phyloP scores from a whole-genome alignment of 768 basidiomycete genomes.

The Albatrellus ellisii region DNA sequence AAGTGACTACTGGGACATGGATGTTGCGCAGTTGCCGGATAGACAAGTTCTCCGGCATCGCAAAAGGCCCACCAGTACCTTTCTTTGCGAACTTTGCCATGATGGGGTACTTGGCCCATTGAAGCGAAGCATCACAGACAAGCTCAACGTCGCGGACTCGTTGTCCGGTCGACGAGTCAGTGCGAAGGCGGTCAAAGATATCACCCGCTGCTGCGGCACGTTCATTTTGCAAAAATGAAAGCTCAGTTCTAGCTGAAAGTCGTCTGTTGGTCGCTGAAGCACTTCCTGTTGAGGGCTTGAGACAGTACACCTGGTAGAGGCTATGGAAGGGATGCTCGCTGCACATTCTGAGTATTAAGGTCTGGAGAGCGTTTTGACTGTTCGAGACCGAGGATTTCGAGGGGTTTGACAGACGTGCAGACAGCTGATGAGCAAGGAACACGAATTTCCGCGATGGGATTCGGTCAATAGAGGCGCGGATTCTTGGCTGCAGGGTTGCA shows the following conservation, averaged over 20 bases:
- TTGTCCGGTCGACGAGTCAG: constrained; percentile 23
- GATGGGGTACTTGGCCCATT: constrained; percentile 60
- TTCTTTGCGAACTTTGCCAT: constrained; percentile 17
- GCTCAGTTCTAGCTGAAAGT: constrained; percentile 31
- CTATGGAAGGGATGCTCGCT: constrained; percentile 89
- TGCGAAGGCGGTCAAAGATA: constrained; percentile 43
- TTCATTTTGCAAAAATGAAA: constrained; percentile 35
- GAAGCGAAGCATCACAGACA: constrained; percentile 50
- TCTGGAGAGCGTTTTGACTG: constrained; percentile 49
- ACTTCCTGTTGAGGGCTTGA: constrained; percentile 30
- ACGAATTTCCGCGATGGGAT: constrained; percentile 85
- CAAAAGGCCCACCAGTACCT: constrained; percentile 15
- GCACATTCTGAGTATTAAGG: constrained; percentile 63
- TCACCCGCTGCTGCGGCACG: constrained; percentile 51
- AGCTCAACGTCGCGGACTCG: constrained; percentile 41
- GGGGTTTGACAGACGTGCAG: constrained; percentile 64
- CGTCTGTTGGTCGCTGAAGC: constrained; percentile 22
- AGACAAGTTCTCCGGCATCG: constrained; percentile 31
- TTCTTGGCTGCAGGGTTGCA: constrained; percentile 26
- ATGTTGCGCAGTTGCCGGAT: constrained; percentile 40
- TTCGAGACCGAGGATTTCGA: constrained; percentile 27
- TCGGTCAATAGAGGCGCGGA: constrained; percentile 34
- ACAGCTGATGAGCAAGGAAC: constrained; percentile 85
- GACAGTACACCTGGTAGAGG: constrained; percentile 78
- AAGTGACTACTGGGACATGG: constrained; percentile 77